Percentiles rank a stretch among this genome's conserved stretches.
phyloP scores from a whole-genome alignment of 306 rosid genomes.

The Phaseolus lunatus region DNA sequence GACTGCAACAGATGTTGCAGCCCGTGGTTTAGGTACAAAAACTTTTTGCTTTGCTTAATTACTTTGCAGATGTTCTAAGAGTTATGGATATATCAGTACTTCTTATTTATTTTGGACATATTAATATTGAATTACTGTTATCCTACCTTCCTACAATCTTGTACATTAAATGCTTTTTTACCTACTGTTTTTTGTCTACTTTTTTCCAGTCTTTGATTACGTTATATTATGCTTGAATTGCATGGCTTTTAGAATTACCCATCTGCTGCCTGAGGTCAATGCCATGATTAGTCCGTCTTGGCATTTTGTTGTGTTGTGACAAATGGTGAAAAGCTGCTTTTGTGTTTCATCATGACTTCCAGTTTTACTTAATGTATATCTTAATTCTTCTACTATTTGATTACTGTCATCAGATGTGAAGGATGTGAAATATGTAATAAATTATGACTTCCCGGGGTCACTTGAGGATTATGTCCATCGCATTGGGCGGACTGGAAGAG shows the following conservation, averaged over 20 bases:
- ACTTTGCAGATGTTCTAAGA: slow-evolving; percentile 33
- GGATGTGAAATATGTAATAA: slow-evolving; percentile 91
- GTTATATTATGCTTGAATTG: not conserved
- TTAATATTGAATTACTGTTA: not conserved
- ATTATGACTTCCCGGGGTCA: slow-evolving; percentile 97
- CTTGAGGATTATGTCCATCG: slow-evolving; percentile 98
- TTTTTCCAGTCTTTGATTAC: not conserved
- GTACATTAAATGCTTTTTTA: not conserved
- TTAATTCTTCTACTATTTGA: slow-evolving; percentile 29
- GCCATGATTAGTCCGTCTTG: not conserved
- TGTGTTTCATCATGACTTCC: not conserved
- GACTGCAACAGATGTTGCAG: slow-evolving; percentile 99
- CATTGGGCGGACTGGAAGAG: slow-evolving; percentile 98
- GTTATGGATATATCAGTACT: slow-evolving; percentile 7
- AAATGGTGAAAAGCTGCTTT: not conserved
- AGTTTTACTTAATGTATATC: not conserved
- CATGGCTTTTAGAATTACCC: slow-evolving; percentile 1
- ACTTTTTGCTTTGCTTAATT: slow-evolving; percentile 27
- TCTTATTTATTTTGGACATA: not conserved
- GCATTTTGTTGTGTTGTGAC: not conserved
- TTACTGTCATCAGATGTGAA: slow-evolving; percentile 83
- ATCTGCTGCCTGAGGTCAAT: not conserved
- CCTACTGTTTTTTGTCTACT: not conserved
- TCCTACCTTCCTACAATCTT: not conserved
- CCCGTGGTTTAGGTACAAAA: slow-evolving; percentile 90